Evolutionary conservation across 2,329 filamentous ascomycete species (phyloP), one percentile per base, ranked within the genome.

Genomic region (Delphinella strobiligena): DNA sequence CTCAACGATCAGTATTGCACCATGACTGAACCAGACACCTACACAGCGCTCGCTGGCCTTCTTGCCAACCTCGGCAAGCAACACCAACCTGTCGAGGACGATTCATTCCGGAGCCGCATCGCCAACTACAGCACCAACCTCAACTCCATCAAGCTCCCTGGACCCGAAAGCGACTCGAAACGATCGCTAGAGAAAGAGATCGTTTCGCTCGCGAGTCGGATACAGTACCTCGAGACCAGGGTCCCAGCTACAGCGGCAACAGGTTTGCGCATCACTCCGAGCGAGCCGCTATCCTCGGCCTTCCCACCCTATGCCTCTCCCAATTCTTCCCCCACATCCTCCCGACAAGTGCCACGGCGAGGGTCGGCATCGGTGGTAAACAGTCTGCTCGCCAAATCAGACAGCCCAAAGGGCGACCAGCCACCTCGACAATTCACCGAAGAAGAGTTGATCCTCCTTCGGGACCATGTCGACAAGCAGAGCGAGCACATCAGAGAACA

Each of bases 381-480:
- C 54, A 67, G 70, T 59, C 63, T 69, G 60, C 60, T 73, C 44
- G 65, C 71, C 31, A 69, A 72, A 43, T 71, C 68, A 52, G 66
- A 74, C 46, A 60, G 69, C 38, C 54, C 58, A 44, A 62, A 60
- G 43, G 63, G 63, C 43, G 61, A 63, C 34, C 55, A 61, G 48
- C 52, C 71, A 51, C 51, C 63, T 51, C 60, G 58, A 54, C 75
- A 66, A 53, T 74, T 84, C 53, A 84, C 79, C 51, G 82, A 87
- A 56, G 81, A 89, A 63, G 83, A 89, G 59, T 80, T 93, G 51
- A 79, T 81, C 61, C 82, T 84, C 48, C 71, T 95, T 49, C 81
- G 82, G 53, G 87, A 94, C 53, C 86, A 94, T 62, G 82, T 96
- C 47, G 84, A 93, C 57, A 85, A 88, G 59, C 87, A 96, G 66